Conservation (phyloP, 306 rosid genomes). For the Carpinus fangiana region DNA sequence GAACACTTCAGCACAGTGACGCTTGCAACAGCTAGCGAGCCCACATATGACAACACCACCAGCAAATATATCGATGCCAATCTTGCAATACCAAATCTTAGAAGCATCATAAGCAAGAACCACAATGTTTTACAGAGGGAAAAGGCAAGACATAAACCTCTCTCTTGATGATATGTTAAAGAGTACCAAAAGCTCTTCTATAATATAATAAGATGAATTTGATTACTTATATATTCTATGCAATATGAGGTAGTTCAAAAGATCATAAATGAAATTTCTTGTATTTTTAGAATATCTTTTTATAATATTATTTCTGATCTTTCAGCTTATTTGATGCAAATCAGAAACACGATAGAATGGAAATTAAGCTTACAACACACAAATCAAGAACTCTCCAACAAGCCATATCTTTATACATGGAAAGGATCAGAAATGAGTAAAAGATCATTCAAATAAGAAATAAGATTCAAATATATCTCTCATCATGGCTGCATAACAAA, state of each 20-base stretch:
- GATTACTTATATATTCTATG: neutral
- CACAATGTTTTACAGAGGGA: neutral
- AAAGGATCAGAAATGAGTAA: slow-evolving; percentile 22
- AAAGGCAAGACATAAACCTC: neutral
- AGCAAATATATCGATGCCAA: neutral
- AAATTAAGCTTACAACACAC: neutral
- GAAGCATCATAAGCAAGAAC: neutral
- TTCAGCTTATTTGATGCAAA: slow-evolving; percentile 2
- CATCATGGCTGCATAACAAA: slow-evolving; percentile 1
- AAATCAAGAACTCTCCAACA: neutral
- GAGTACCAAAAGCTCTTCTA: neutral
- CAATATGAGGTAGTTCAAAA: neutral
- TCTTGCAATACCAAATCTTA: neutral
- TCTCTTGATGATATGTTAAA: neutral
- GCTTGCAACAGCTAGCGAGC: neutral
- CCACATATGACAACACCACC: neutral
- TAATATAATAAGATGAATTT: neutral
- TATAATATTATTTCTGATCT: neutral
- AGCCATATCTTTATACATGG: neutral
- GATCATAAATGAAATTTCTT: neutral
- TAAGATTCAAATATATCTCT: neutral
- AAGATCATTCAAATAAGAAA: slow-evolving; percentile 15
- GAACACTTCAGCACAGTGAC: neutral
- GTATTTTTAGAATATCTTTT: neutral
- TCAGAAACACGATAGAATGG: slow-evolving; percentile 21